These are phyloP conservation scores for Wickerhamiella parazyma DNA, from an alignment of 805 yeast genomes.

Conservation along the genomic window DNA sequence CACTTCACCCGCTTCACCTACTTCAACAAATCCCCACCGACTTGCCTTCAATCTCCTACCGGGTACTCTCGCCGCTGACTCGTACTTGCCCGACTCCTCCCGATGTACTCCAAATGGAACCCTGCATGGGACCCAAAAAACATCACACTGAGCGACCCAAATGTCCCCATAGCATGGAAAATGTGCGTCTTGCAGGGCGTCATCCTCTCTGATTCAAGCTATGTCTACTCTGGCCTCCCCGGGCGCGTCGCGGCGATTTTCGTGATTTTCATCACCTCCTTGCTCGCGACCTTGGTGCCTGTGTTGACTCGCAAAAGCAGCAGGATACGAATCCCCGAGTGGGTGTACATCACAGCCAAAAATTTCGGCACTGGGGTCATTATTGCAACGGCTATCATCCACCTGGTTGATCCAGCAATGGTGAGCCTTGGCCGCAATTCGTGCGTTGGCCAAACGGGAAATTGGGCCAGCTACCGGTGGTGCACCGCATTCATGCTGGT, in stretches of 20 bases:
- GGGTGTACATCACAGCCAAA: slow-evolving; percentile 25
- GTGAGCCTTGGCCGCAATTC: slow-evolving; percentile 23
- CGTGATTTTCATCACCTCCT: slow-evolving; percentile 41
- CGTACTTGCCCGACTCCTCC: not conserved
- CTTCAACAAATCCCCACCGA: no score
- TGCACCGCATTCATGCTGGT: slow-evolving; percentile 40
- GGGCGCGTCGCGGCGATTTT: slow-evolving; percentile 37
- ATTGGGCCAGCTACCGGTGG: slow-evolving; percentile 43
- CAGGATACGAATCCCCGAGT: slow-evolving; percentile 21
- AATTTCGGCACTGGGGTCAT: slow-evolving; percentile 69
- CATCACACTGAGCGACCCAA: not conserved
- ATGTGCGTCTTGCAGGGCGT: slow-evolving; percentile 5
- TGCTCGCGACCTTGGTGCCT: slow-evolving; percentile 35
- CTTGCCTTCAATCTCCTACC: no score
- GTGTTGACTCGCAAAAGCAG: slow-evolving; percentile 21
- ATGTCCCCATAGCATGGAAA: slow-evolving; percentile 2
- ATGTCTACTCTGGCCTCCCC: slow-evolving; percentile 22
- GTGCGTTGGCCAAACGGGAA: slow-evolving; percentile 32
- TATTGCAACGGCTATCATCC: slow-evolving; percentile 63
- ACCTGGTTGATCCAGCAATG: slow-evolving; percentile 36
- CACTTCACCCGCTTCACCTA: no score
- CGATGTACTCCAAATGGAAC: slow-evolving; percentile 1
- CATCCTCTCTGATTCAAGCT: not conserved
- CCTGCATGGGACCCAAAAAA: slow-evolving; percentile 2
- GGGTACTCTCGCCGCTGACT: no score